phyloP scores from a whole-genome alignment of 306 rosid species.

The Trifolium fragiferum region DNA sequence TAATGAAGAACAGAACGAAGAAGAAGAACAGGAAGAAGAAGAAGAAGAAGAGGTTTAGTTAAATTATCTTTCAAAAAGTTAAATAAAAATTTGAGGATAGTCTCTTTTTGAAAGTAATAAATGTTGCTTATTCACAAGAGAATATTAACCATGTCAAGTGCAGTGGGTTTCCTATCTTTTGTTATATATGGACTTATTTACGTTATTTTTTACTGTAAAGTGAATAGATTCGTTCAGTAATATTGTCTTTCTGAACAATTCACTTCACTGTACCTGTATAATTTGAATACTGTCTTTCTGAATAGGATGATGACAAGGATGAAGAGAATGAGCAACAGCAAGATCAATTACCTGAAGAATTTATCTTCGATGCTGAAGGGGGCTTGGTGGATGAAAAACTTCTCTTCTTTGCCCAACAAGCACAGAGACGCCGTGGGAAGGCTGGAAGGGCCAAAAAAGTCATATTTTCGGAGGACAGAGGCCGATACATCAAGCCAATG shows the following conservation, averaged over 20 bases:
- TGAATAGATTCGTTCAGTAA: not conserved
- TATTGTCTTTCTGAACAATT: slow-evolving; percentile 15
- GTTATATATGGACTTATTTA: slow-evolving; percentile 39
- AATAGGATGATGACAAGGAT: slow-evolving; percentile 82
- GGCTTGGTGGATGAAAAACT: slow-evolving; percentile 98
- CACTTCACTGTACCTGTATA: slow-evolving; percentile 17
- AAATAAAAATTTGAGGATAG: slow-evolving; percentile 20
- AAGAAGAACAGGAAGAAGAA: slow-evolving; percentile 81
- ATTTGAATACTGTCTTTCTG: slow-evolving; percentile 34
- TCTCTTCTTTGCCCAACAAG: slow-evolving; percentile 96
- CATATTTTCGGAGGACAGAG: slow-evolving; percentile 97
- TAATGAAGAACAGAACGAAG: slow-evolving; percentile 81
- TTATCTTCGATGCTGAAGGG: slow-evolving; percentile 95
- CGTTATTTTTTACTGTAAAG: slow-evolving; percentile 16
- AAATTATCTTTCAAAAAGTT: slow-evolving; percentile 37
- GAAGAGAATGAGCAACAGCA: slow-evolving; percentile 84
- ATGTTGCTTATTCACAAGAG: slow-evolving; percentile 24
- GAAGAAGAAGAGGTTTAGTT: slow-evolving; percentile 74
- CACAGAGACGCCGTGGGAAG: slow-evolving; percentile 88
- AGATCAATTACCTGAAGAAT: slow-evolving; percentile 93
- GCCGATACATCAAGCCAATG: slow-evolving; percentile 96
- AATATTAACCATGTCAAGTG: slow-evolving; percentile 27
- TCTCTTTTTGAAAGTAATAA: slow-evolving; percentile 8
- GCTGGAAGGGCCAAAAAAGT: slow-evolving; percentile 99
- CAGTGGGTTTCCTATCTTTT: slow-evolving; percentile 37